Evolutionary conservation across 352 stramenopile genomes (phyloP), one percentile per base, ranked within the genome.

Genomic region (Phytophthora fragariaefolia): DNA sequence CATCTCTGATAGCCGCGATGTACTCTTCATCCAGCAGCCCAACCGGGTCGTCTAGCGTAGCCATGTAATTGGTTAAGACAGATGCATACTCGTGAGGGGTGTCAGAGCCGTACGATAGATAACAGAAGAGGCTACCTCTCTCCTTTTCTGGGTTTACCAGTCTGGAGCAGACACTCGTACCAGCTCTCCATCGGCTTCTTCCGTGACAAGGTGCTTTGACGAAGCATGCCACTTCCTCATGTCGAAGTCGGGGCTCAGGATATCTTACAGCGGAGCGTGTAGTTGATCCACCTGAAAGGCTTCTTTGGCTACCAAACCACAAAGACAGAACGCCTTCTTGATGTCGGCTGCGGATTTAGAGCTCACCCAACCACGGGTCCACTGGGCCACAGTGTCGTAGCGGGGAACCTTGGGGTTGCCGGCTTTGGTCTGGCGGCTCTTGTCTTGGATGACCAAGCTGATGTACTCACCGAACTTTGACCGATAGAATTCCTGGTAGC

Each of bases 401-500:
- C n/a, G 38, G 6, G 27, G 27, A 1, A 56, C 59, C 40, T 60
- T 60, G 0, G 40, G 40, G 9, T 60, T 67, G 8, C 28, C 50
- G 0, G 49, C 49, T 22, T 48, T 53, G 7, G 49, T 60, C 20
- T 67, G 59, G 2, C 55, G 36, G 9, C 3, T 6, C 4, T 8
- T 0, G 5, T 65, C 4, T 2, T 10, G 20, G 1, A 63, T 32
- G 5, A 24, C 32, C 15, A 2, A n/a, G 24, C 30, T 40, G 4
- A 58, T 54, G 20, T 55, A 59, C 1, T 53, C 32, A 9, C 61
- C 59, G 28, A 36, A 61, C 38, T 66, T 66, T 0, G 13, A 20
- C n/a, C 10, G 23, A 22, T 66, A 61, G 23, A 40, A 68, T 7
- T 61, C 60, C 36, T 63, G 46, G 20, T 69, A 63, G 26, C 53